phyloP scores from a whole-genome alignment of 78 protist genomes.

The Chrysochromulina parva region DNA sequence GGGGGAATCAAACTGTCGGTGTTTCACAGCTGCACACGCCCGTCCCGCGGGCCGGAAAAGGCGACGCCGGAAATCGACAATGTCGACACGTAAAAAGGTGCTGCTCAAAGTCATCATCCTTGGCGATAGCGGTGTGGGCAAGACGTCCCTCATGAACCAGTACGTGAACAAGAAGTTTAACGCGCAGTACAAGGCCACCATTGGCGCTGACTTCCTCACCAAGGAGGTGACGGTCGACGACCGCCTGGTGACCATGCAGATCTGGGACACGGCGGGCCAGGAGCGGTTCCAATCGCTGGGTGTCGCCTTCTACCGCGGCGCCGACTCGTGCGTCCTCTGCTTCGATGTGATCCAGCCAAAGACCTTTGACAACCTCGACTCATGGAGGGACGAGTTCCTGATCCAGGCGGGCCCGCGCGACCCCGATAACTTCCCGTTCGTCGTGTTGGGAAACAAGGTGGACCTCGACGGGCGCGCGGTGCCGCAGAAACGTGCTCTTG shows the following conservation, averaged over 20 bases:
- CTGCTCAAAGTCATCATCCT: conserved; percentile 91
- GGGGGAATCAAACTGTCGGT: no score
- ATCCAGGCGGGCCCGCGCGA: conserved; percentile 94
- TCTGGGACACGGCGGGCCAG: conserved; percentile 97
- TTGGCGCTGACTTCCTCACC: conserved; percentile 99
- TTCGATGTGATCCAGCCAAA: conserved; percentile 94
- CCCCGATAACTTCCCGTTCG: conserved; percentile 95
- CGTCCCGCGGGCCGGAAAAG: no score
- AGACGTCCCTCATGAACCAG: conserved; percentile 95
- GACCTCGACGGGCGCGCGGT: conserved; percentile 76
- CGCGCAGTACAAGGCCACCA: conserved; percentile 98
- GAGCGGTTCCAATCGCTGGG: conserved; percentile 99
- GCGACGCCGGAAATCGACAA: not conserved
- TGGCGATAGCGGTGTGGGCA: conserved; percentile 92
- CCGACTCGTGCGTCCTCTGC: conserved; percentile 95
- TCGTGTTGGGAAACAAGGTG: conserved; percentile 97
- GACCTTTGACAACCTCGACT: conserved; percentile 93
- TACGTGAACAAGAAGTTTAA: conserved; percentile 95
- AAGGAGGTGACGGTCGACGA: conserved; percentile 96
- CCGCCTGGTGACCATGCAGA: conserved; percentile 95
- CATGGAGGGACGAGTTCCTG: conserved; percentile 98
- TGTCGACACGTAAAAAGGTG: conserved; percentile 36
- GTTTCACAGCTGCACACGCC: no score
- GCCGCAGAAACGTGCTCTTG: conserved; percentile 83
- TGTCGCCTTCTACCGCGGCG: conserved; percentile 99